Base-by-base conservation (phyloP, 176 grass and related monocot species). In the Urochloa ruziziensis region DNA sequence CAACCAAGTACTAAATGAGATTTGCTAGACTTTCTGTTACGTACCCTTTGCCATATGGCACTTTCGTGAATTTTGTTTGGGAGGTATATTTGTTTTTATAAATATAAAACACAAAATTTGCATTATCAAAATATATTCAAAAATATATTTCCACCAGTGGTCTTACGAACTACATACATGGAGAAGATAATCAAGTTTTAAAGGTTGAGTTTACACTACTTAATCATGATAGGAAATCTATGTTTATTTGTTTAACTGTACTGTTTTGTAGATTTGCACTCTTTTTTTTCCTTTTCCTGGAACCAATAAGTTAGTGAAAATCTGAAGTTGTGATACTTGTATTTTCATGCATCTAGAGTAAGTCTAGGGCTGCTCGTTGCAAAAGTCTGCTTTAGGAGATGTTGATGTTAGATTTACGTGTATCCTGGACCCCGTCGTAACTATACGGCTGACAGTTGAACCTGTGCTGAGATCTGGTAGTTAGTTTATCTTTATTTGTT, bases 271-370 rank as follows among this genome's bases (percentile, higher is more conserved):
- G 57, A 62, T 32, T 36, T 9, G 51, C 15, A 15, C 2, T 7
- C 9, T 40, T 43, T 19, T 58, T 44, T 30, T 29, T 62, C 2
- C 23, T 30, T 40, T 62, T 69, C 11, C 10, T 28, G 32, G 62
- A 35, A 64, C 62, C 33, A 80, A 52, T 27, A 18, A 80, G 30
- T 67, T 35, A 12, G 47, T 80, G 63, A 34, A 67, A 24, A 37
- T 37, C 1, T 36, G 21, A 36, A 67, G 44, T 16, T 0, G 5
- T 48, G 44, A 52, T 80, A 21, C 34, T 49, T 33, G 43, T 21
- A 3, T 21, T 63, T 47, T 44, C 39, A 62, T 77, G 24, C 56
- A 77, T 77, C 57, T 78, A 61, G 70, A 74, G 57, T n/a, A 81
- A 29, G 43, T 64, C 21, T 77, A 76, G n/a, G 39, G 40, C 32